A percentile compares a stretch with the other conserved stretches of the same genome.
phyloP scores from a whole-genome alignment of 1,284 basidiomycete genomes.

The Moesziomyces aphidis region DNA sequence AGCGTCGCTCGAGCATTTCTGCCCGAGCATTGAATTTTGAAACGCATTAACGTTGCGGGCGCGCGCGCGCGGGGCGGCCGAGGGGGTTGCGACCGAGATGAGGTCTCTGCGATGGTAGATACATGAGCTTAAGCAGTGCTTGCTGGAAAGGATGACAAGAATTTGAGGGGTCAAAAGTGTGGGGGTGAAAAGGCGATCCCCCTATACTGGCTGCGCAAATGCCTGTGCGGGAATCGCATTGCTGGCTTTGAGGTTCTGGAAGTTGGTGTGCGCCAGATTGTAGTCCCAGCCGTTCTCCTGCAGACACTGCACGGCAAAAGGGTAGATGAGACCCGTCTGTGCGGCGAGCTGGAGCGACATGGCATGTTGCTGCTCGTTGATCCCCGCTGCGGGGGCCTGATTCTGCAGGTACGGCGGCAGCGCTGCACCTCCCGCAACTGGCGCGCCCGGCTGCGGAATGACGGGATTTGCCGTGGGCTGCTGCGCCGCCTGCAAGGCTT shows the following conservation, averaged over 20 bases:
- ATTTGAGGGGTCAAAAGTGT: too few species aligned
- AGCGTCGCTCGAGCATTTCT: too few species aligned
- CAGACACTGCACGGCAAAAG: conserved; percentile 68
- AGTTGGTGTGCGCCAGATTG: conserved; percentile 62
- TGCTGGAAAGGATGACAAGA: too few species aligned
- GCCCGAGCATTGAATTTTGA: too few species aligned
- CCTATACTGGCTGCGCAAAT: conserved; percentile 32
- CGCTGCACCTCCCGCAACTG: conserved; percentile 3
- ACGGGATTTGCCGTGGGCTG: conserved; percentile 5
- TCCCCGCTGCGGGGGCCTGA: conserved; percentile 41
- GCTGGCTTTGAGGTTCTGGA: conserved; percentile 62
- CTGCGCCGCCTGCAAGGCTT: conserved; percentile 23
- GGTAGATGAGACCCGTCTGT: conserved; percentile 66
- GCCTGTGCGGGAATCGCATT: conserved; percentile 55
- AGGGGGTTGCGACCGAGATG: too few species aligned
- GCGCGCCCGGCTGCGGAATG: conserved; percentile 5
- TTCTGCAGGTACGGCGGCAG: conserved; percentile 51
- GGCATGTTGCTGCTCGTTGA: conserved; percentile 66
- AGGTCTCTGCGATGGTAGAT: too few species aligned
- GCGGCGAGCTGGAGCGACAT: conserved; percentile 65
- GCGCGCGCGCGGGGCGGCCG: too few species aligned
- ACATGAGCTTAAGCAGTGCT: too few species aligned
- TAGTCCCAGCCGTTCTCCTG: conserved; percentile 68
- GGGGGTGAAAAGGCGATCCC: background rate
- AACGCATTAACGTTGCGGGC: too few species aligned